A percentile compares a stretch with the other conserved stretches of the same genome.
Conservation (phyloP, 2,329 filamentous ascomycete genomes). For the Colletotrichum agaves region DNA sequence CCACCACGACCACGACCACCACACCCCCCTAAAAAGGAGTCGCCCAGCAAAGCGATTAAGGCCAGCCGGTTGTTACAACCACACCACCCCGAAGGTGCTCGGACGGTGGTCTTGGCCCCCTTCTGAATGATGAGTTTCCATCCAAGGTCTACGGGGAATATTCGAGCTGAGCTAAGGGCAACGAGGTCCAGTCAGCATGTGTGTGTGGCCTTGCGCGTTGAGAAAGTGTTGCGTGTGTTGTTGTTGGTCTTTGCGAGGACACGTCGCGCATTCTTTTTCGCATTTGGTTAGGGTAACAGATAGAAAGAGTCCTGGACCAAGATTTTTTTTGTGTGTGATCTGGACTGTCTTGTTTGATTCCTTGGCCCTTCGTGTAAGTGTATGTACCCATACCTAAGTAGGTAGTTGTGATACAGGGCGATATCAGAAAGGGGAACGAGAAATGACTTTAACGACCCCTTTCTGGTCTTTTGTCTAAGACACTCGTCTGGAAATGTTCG, state of each 20-base stretch:
- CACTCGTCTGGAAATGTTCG: slow-evolving; percentile 2
- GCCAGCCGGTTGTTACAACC: neutral
- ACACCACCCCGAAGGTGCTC: neutral
- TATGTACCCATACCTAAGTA: neutral
- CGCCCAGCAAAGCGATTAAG: neutral
- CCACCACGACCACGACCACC: neutral
- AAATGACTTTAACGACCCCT: neutral
- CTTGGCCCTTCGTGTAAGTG: neutral
- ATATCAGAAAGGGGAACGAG: neutral
- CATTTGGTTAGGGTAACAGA: neutral
- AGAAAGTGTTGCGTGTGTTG: neutral
- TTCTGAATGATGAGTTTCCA: neutral
- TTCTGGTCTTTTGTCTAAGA: slow-evolving; percentile 6
- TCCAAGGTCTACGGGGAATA: neutral
- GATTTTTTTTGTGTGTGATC: neutral
- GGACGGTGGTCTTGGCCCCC: slow-evolving; percentile 1
- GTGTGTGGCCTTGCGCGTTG: neutral
- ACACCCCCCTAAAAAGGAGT: slow-evolving; percentile 16
- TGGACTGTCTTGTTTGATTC: slow-evolving; percentile 6
- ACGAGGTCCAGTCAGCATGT: slow-evolving; percentile 10
- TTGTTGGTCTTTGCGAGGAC: slow-evolving; percentile 7
- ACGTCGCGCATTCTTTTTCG: slow-evolving; percentile 7
- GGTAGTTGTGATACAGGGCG: neutral
- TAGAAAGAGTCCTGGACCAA: neutral
- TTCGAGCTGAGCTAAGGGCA: neutral